A percentile compares a stretch with the other conserved stretches of the same genome.
phyloP scores from a whole-genome alignment of 768 basidiomycete genomes.

The Kwoniella botswanensis region DNA sequence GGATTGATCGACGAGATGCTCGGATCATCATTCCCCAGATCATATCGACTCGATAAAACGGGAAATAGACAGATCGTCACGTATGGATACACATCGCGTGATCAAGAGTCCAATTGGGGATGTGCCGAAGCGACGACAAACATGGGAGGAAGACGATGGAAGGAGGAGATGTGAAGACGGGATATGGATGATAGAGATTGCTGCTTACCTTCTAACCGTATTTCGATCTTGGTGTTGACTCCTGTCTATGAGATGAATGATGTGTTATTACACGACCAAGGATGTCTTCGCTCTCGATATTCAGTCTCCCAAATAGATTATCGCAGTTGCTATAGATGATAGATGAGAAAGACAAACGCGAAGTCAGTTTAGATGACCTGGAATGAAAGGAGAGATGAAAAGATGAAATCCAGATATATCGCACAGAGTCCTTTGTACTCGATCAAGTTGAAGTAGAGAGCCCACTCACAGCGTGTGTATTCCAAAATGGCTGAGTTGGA shows the following conservation, averaged over 20 bases:
- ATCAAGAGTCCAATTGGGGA: not conserved
- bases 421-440: not conserved
- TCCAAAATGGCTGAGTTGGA: too few relatives aligned
- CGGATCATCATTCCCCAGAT: slow-evolving; percentile 4
- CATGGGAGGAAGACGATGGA: not conserved
- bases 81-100: not conserved
- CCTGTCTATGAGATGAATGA: too few relatives aligned
- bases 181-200: not conserved
- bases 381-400: not conserved
- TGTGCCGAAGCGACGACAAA: not conserved
- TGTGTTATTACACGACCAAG: too few relatives aligned
- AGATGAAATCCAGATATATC: too few relatives aligned
- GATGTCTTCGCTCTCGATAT: too few relatives aligned
- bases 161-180: not conserved
- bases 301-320: too few relatives aligned
- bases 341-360: not conserved
- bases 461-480: not conserved
- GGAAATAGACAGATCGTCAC: not conserved
- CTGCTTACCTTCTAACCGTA: too few relatives aligned
- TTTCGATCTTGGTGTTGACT: too few relatives aligned
- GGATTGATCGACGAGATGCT: not conserved
- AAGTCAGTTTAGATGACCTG: not conserved
- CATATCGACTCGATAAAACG: not conserved
- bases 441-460: not conserved
- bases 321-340: too few relatives aligned